Conservation (phyloP, 169 alveolate genomes). For the Ichthyophthirius multifiliis region DNA sequence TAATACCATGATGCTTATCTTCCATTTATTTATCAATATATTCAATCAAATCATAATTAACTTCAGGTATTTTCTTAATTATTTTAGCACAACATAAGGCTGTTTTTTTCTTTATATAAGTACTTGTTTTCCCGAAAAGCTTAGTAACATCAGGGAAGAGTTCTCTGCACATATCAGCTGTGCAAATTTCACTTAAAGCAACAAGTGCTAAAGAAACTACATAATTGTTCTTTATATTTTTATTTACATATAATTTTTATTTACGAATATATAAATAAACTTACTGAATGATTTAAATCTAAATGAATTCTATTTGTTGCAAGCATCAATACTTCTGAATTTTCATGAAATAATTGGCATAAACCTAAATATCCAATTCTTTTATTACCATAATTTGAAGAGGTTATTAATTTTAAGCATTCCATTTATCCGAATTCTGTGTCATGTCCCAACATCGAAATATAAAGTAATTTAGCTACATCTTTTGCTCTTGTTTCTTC, state of each 20-base stretch:
- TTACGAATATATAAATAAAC: not conserved
- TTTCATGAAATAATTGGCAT: constrained; percentile 95
- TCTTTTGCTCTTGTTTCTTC: constrained; percentile 91
- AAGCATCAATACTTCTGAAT: constrained; percentile 96
- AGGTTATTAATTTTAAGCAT: constrained; percentile 96
- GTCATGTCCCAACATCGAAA: constrained; percentile 96
- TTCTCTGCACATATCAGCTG: constrained; percentile 96
- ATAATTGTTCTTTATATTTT: constrained; percentile 38
- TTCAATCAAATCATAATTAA: constrained; percentile 83
- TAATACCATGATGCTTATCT: constrained; percentile 93
- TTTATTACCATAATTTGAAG: constrained; percentile 93
- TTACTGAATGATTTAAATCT: constrained; percentile 90
- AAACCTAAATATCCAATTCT: constrained; percentile 98
- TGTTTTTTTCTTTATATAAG: constrained; percentile 96
- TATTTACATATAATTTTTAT: not conserved
- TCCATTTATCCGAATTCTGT: constrained; percentile 98
- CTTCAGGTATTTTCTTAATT: constrained; percentile 84
- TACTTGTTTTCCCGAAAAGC: constrained; percentile 89
- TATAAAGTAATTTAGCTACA: constrained; percentile 96
- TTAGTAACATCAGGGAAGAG: constrained; percentile 91
- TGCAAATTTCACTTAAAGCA: constrained; percentile 96
- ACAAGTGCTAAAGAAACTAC: constrained; percentile 96
- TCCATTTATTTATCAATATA: constrained; percentile 86
- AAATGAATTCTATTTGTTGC: constrained; percentile 97
- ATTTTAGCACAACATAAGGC: constrained; percentile 84